These are phyloP conservation scores for Trichoderma sp. DNA, from an alignment of 2,329 filamentous ascomycete species.

Conservation along the genomic window DNA sequence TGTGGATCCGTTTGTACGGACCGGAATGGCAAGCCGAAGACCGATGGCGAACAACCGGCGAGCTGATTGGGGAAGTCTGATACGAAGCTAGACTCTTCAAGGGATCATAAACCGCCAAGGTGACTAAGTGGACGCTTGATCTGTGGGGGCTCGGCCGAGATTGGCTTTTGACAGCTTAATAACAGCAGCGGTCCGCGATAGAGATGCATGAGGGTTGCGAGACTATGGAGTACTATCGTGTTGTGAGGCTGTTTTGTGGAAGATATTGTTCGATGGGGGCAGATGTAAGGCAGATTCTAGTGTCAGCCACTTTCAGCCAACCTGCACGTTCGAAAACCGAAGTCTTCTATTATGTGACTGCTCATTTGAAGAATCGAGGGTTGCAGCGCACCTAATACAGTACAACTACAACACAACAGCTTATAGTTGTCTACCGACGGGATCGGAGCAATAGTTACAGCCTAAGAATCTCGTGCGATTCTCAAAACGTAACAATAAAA, in stretches of 20 bases:
- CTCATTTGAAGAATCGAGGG: neutral
- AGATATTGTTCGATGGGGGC: neutral
- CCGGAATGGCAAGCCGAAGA: conserved; percentile 4
- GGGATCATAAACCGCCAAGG: conserved; percentile 21
- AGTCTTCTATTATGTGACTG: neutral
- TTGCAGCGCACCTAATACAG: neutral
- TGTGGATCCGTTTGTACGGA: conserved; percentile 1
- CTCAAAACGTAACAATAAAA: neutral
- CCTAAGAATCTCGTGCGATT: neutral
- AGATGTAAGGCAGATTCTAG: neutral
- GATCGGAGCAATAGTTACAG: neutral
- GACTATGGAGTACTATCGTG: neutral
- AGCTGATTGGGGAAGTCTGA: conserved; percentile 15
- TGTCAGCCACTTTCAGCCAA: neutral
- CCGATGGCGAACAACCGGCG: neutral
- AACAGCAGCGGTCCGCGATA: neutral
- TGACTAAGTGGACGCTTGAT: neutral
- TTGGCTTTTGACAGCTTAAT: conserved; percentile 5
- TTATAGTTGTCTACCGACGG: neutral
- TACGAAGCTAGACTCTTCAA: conserved; percentile 8
- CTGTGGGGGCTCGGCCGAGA: neutral
- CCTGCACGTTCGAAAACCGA: neutral
- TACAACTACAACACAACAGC: neutral
- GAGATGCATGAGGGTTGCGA: neutral
- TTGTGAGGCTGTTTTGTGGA: neutral